Percentiles rank a stretch among this genome's conserved stretches.
phyloP scores from a whole-genome alignment of 768 basidiomycete species.

The Trametes sanguinea region DNA sequence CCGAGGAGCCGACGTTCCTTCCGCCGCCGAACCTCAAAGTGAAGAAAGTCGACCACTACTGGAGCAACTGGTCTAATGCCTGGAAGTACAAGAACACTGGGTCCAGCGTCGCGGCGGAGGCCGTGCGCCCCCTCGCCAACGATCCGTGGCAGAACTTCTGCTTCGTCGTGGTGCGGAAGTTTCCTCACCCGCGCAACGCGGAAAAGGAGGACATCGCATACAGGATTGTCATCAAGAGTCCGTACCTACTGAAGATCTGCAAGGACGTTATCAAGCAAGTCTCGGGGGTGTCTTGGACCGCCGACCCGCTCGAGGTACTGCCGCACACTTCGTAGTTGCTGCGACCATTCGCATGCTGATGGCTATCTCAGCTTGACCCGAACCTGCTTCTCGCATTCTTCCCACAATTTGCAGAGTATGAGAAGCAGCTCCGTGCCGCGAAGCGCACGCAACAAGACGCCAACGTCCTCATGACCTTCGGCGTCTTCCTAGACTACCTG shows the following conservation, averaged over 20 bases:
- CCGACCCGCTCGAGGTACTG: conserved; percentile 53
- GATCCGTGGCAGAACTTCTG: conserved; percentile 41
- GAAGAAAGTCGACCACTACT: conserved; percentile 62
- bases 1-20: conserved; percentile 39
- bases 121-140: conserved; percentile 7
- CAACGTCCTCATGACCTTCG: conserved; percentile 42
- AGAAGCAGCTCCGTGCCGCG: conserved; percentile 41
- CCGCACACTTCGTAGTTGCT: neutral
- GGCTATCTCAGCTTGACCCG: conserved; percentile 47
- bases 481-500: conserved; percentile 42
- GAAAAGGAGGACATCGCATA: conserved; percentile 39
- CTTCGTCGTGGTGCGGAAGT: conserved; percentile 57
- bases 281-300: conserved; percentile 61
- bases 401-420: conserved; percentile 47
- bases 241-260: conserved; percentile 57
- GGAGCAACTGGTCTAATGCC: conserved; percentile 53
- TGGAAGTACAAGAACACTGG: conserved; percentile 66
- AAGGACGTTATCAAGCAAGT: conserved; percentile 58
- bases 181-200: conserved; percentile 40
- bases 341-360: neutral
- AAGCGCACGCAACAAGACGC: conserved; percentile 42
- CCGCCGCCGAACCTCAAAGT: conserved; percentile 53
- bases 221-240: conserved; percentile 60
- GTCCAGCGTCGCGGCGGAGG: conserved; percentile 53
- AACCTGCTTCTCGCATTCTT: conserved; percentile 58